A percentile compares a stretch with the other conserved stretches of the same genome.
phyloP scores from a whole-genome alignment of 129 eudicot genomes.

The Glebionis coronaria region DNA sequence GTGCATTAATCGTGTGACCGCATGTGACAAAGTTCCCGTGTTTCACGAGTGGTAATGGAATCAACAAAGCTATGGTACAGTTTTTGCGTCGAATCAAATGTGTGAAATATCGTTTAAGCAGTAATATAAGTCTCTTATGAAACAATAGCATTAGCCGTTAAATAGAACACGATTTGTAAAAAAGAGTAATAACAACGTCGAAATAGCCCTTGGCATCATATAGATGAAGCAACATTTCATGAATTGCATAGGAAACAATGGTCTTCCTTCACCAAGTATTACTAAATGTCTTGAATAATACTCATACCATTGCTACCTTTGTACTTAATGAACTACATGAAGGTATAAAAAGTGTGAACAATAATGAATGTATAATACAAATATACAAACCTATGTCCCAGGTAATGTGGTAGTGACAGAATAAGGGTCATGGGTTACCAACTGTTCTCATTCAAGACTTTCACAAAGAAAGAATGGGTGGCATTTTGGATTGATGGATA shows the following conservation, averaged over 20 bases:
- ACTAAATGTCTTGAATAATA: too few species aligned
- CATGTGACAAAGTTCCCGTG: not conserved
- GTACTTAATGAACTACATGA: too few species aligned
- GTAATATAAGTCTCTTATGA: not conserved
- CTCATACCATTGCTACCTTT: too few species aligned
- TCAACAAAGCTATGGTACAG: not conserved
- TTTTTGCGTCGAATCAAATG: not conserved
- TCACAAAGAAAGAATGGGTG: conserved; percentile 35
- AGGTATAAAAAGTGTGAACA: conserved; percentile 24
- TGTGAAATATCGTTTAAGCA: not conserved
- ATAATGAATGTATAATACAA: conserved; percentile 15
- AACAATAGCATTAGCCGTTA: too few species aligned
- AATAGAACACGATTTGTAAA: too few species aligned
- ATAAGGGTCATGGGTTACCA: conserved; percentile 34
- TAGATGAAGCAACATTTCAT: too few species aligned
- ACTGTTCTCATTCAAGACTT: conserved; percentile 23
- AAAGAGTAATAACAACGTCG: too few species aligned
- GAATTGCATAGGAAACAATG: not conserved
- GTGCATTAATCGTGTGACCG: not conserved
- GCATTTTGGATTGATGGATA: conserved; percentile 41
- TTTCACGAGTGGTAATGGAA: conserved; percentile 5
- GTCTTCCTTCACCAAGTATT: not conserved
- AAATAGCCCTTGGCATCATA: too few species aligned
- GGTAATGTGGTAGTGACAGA: conserved; percentile 32
- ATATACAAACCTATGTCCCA: conserved; percentile 8